Evolutionary conservation across 768 basidiomycete species (phyloP), one percentile per base, ranked within the genome.

Genomic region (Brasilioporus rufonigricans): DNA sequence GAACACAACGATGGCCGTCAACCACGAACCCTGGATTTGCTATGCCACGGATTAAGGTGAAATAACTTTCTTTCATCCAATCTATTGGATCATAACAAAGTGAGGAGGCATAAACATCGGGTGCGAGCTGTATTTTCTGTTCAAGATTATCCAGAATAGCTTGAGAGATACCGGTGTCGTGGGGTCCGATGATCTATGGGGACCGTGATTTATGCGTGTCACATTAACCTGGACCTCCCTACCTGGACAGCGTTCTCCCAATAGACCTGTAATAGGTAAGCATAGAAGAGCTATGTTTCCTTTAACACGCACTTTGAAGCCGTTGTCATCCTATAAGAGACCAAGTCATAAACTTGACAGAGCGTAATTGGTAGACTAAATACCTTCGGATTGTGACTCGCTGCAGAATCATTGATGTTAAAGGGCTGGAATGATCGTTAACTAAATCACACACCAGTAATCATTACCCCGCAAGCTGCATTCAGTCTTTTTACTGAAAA

Each of bases 171-270:
- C 89, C 89, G 58, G 72, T 69, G 67, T 95, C 93, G 64, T 93
- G 90, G 0, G 93, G 93, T 7, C 74, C 78, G 52, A 93, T 92
- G 49, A 95, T 95, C 86, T 95, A 59, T 1, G 53, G 57, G 47
- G 48, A 43, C 36, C 16, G 6, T 40, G 27, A 41, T 38, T 44
- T 32, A 53, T 47, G 35, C 24, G 21, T 19, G 5, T 26, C 32
- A 19, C 23, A 52, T 6, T 40, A 44, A 53, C 11, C 26, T 26
- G 18, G 11, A 31, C 23, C 26, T 18, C 32, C 65, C 35, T 54
- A 90, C 90, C 75, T 93, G 91, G 0, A 92, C 87, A 0, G 81
- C 89, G 63, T 93, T 93, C 68, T 91, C 88, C 91, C 91, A 93
- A 61, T 93, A 93, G 19, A 92, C 90, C 89, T 91, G 43, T 12